These are phyloP conservation scores for Plenodomus biglobosus DNA, from an alignment of 2,329 filamentous ascomycete species.

Conservation along the genomic window DNA sequence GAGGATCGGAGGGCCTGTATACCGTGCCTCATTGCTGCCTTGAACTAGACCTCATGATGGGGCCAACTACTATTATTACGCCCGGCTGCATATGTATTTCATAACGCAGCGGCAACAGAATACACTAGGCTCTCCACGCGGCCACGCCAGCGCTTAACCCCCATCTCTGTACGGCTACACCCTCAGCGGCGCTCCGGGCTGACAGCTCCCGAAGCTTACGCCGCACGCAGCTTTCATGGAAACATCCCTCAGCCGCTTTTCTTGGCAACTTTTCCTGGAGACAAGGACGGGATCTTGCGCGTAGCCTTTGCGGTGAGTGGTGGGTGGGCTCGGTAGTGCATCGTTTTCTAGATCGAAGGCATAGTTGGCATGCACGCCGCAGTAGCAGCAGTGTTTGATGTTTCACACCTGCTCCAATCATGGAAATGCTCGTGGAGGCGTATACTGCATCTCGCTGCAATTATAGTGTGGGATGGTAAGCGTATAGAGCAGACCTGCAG, in stretches of 20 bases:
- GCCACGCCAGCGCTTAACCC: constrained; percentile 33
- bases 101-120: constrained; percentile 25
- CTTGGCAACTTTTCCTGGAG: constrained; percentile 27
- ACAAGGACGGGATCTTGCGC: constrained; percentile 22
- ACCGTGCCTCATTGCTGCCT: constrained; percentile 30
- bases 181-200: constrained; percentile 21
- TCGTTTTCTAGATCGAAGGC: constrained; percentile 22
- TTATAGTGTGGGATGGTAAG: constrained; percentile 20
- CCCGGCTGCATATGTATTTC: constrained; percentile 21
- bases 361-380: constrained; percentile 26
- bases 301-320: constrained; percentile 29
- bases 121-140: constrained; percentile 20
- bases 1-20: constrained; percentile 28
- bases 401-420: constrained; percentile 24
- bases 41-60: constrained; percentile 23
- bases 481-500: constrained; percentile 11
- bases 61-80: constrained; percentile 33
- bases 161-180: constrained; percentile 27
- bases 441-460: constrained; percentile 14
- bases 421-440: constrained; percentile 10
- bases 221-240: constrained; percentile 23
- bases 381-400: constrained; percentile 25
- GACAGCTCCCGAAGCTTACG: constrained; percentile 23
- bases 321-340: constrained; percentile 21
- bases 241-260: constrained; percentile 30